Evolutionary conservation across 352 stramenopile genomes (phyloP).

Genomic region (Phytophthora multivora): DNA sequence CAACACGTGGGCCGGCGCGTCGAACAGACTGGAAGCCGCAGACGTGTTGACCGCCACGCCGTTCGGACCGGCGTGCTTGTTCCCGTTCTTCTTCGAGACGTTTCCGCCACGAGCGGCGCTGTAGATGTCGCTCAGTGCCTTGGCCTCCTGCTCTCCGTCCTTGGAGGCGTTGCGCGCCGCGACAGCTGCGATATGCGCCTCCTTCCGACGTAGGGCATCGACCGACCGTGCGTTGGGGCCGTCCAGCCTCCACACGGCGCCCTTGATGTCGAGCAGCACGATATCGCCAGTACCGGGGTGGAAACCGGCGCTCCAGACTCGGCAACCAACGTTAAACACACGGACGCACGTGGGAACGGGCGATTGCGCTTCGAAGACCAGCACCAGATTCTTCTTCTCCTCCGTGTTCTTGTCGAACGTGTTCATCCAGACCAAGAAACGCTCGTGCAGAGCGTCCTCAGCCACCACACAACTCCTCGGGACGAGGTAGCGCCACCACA

Average conservation of each 20-base stretch:
- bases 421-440: slow-evolving; percentile 58
- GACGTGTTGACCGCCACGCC: slow-evolving; percentile 23
- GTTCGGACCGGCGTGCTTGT: slow-evolving; percentile 22
- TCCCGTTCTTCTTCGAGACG: slow-evolving; percentile 26
- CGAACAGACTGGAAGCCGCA: slow-evolving; percentile 57
- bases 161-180: slow-evolving; percentile 15
- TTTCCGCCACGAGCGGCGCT: slow-evolving; percentile 31
- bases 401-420: slow-evolving; percentile 28
- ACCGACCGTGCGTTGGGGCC: slow-evolving; percentile 46
- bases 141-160: slow-evolving; percentile 39
- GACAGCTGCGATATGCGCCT: slow-evolving; percentile 30
- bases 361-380: slow-evolving; percentile 56
- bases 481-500: slow-evolving; percentile 79
- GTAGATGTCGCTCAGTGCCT: slow-evolving; percentile 54
- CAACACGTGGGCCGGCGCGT: slow-evolving; percentile 80
- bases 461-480: slow-evolving; percentile 40
- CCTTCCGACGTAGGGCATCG: slow-evolving; percentile 45
- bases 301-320: slow-evolving; percentile 61
- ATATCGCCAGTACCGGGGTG: slow-evolving; percentile 67
- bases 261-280: slow-evolving; percentile 55
- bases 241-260: slow-evolving; percentile 67
- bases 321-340: slow-evolving; percentile 35
- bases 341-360: slow-evolving; percentile 57
- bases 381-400: slow-evolving; percentile 50
- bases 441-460: slow-evolving; percentile 41